Base-by-base conservation (phyloP, 2,329 filamentous ascomycete genomes). In the Fusarium sp. region DNA sequence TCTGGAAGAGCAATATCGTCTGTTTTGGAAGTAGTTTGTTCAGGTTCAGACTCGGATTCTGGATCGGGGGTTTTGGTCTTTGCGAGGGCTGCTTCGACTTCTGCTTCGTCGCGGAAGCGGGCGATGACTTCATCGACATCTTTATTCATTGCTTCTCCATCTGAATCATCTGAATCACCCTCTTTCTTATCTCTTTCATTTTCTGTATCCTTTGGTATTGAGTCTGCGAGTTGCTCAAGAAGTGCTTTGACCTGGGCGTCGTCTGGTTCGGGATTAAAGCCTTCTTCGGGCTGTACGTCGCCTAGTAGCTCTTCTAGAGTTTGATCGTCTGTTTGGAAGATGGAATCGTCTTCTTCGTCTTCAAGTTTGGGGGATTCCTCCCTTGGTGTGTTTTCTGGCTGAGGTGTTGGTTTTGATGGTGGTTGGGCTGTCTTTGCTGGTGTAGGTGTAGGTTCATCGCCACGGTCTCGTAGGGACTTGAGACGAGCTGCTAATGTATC, bases 401-500 rank as follows among this genome's bases (percentile, higher is more conserved):
- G 56, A 22, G 55, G 12, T 45, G 45, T 69, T 39, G 65, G 11
- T 18, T 36, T 64, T 41, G 48, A 12, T 24, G 67, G 8, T 32
- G 41, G n/a, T 35, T 41, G 36, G 7, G 69, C 15, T 22, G 64
- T 36, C 28, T 57, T 69, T 39, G 73, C 56, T 60, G 76, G 60
- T n/a, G 50, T 4, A 14, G 79, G 66, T 13, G 80, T 66, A 13
- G 78, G 58, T 36, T 81, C 80, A 22, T 82, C 79, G 26, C 81
- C 80, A 28, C 81, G 81, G 28, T 84, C 82, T 18, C 89, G 85
- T 26, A 90, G 81, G 11, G 82, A 85, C 73, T 86, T 87, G 50
- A 90, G 82, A 28, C 89, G 84, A 6, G 85, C 85, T 5, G 88
- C 82, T 14, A 90, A 82, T 14, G 84, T 82, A 77, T 90, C 87